A percentile compares a stretch with the other conserved stretches of the same genome.
Evolutionary conservation across 306 rosid species (phyloP).

Genomic region (Morella rubra): DNA sequence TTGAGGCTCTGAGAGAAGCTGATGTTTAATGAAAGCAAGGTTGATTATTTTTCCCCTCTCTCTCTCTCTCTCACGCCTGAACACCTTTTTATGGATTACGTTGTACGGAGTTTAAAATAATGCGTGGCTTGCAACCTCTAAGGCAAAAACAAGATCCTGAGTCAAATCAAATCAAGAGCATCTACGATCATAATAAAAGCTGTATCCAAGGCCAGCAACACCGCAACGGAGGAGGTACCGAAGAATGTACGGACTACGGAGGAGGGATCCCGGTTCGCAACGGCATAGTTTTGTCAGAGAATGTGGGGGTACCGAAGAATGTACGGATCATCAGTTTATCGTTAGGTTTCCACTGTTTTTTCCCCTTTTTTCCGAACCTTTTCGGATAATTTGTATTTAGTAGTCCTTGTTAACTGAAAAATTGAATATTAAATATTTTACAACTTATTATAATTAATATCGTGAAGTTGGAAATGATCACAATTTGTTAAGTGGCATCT

Average conservation of each 20-base stretch:
- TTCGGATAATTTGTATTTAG: too few species aligned
- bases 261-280: too few species aligned
- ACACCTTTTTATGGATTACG: background rate
- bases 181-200: slow-evolving; percentile 10
- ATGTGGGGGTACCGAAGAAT: slow-evolving; percentile 43
- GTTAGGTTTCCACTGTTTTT: background rate
- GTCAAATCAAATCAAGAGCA: slow-evolving; percentile 19
- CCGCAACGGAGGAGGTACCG: too few species aligned
- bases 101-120: slow-evolving; percentile 6
- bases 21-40: slow-evolving; percentile 29
- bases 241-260: too few species aligned
- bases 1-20: slow-evolving; percentile 50
- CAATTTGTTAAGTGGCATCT: too few species aligned
- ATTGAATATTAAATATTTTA: too few species aligned
- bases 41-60: slow-evolving; percentile 1
- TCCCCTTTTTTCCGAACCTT: background rate
- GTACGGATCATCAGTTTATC: slow-evolving; percentile 39
- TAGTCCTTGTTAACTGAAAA: too few species aligned
- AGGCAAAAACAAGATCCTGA: slow-evolving; percentile 4
- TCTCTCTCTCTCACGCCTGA: background rate
- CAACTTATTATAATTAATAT: background rate
- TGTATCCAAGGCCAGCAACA: background rate
- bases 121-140: slow-evolving; percentile 5
- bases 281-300: slow-evolving; percentile 37
- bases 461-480: too few species aligned